Base-by-base conservation (phyloP, 345 rosid genomes). In the Gossypium raimondii region DNA sequence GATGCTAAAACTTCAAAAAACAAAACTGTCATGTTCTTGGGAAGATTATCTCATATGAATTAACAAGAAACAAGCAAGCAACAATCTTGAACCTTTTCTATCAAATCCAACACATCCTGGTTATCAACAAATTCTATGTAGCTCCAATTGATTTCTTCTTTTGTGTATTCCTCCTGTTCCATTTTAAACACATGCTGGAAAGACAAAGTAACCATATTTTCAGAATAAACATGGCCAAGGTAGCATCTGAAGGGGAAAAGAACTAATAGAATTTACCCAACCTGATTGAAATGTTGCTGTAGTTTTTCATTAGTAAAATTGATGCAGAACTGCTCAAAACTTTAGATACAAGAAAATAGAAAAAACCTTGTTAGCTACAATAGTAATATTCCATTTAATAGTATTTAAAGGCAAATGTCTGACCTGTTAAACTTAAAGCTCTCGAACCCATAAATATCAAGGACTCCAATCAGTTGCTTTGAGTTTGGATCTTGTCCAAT, bases 401-500 rank as follows among this genome's bases (percentile, higher is more conserved):
- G 57, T 18, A 69, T 61, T 72, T 63, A 67, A 87, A 81, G 76
- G 75, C 45, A 72, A 45, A 41, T 38, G 72, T 10, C 75, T 79
- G 80, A 95, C 99, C 99, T 95, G 76, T 95, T 95, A 81, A 87
- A 85, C 84, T 95, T 93, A 78, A 95, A 95, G 85, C 99, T 95
- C 84, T 95, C 99, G 76, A 95, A 95, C 57, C 99, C 98, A 78
- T 95, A 95, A 78, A 95, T 93, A 87, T 95, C 98, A 85, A 95
- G 98, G 75, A 95, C 99, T 79, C 99, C 99, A 81, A 95, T 93
- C 25, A 95, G 81, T 27, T 88, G 77, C 83, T 93, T 95, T 55
- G 99, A 95, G 90, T 92, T 95, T 70, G 99, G 98, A 86, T 95
- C 99, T 86, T 95, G 99, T 82, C 99, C 99, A 73, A 95, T 95